A percentile compares a stretch with the other conserved stretches of the same genome.
Conservation (phyloP, 1,284 basidiomycete species). For the Ustilago hordei region DNA sequence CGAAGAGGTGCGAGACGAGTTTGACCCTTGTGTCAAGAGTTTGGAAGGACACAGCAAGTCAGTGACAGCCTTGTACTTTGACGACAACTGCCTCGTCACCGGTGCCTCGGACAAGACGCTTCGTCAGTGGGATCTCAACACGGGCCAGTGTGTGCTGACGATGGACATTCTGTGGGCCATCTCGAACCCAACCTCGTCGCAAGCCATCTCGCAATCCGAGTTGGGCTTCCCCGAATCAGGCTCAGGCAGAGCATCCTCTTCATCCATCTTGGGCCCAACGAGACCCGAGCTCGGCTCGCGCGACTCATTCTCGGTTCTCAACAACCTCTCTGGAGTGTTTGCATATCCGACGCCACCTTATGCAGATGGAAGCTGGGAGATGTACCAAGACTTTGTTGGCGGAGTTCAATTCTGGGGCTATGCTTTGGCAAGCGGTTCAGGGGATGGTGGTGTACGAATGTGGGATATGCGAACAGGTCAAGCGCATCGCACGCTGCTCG, state of each 20-base stretch:
- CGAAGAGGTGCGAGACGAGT: constrained; percentile 67
- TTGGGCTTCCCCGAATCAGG: constrained; percentile 66
- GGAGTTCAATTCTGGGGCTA: constrained; percentile 99
- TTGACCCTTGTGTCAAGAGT: constrained; percentile 77
- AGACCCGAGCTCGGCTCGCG: constrained; percentile 36
- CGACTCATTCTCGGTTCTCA: constrained; percentile 48
- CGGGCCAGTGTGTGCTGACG: constrained; percentile 96
- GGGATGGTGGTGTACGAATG: constrained; percentile 96
- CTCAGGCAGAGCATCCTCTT: constrained; percentile 70
- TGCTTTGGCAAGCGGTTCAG: constrained; percentile 93
- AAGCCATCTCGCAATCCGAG: constrained; percentile 66
- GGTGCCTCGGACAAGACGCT: constrained; percentile 98
- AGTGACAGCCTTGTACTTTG: constrained; percentile 93
- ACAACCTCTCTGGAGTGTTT: constrained; percentile 73
- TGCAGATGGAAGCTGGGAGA: constrained; percentile 88
- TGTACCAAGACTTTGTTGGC: constrained; percentile 97
- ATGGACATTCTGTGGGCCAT: constrained; percentile 99
- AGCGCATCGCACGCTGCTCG: constrained; percentile 89
- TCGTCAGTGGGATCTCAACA: constrained; percentile 96
- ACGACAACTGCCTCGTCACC: constrained; percentile 92
- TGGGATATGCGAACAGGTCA: constrained; percentile 99
- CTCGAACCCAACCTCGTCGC: constrained; percentile 82
- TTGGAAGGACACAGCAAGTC: constrained; percentile 92
- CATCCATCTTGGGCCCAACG: constrained; percentile 43
- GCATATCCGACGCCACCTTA: constrained; percentile 82